Evolutionary conservation across 106 monocot genomes (phyloP).

Genomic region (Allium fistulosum): DNA sequence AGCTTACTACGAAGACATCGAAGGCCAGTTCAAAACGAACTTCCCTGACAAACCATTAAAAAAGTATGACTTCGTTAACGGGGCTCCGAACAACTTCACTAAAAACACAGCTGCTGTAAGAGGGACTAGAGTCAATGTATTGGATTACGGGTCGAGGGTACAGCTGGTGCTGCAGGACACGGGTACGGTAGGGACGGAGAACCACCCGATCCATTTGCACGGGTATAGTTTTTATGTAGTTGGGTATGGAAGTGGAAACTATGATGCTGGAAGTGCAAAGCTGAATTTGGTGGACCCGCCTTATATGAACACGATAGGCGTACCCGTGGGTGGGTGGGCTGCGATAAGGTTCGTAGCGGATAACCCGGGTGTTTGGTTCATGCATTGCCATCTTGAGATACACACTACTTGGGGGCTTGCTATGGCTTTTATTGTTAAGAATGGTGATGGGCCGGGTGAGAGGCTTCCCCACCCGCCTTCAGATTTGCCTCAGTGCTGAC

Average conservation of each 20-base stretch:
- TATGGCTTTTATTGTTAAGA: slow-evolving; percentile 19
- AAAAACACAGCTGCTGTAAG: slow-evolving; percentile 12
- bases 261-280: slow-evolving; percentile 13
- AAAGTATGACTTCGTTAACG: slow-evolving; percentile 29
- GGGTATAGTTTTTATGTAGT: slow-evolving; percentile 41
- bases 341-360: slow-evolving; percentile 33
- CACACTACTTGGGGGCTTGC: slow-evolving; percentile 21
- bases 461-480: slow-evolving; percentile 14
- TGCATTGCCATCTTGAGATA: slow-evolving; percentile 8
- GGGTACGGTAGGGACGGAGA: slow-evolving; percentile 29
- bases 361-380: slow-evolving; percentile 23
- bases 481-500: slow-evolving; percentile 33
- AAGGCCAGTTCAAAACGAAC: slow-evolving; percentile 15
- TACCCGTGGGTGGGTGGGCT: slow-evolving; percentile 41
- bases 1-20: slow-evolving; percentile 19
- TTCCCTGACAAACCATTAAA: slow-evolving; percentile 19
- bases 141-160: slow-evolving; percentile 24
- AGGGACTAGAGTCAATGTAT: slow-evolving; percentile 17
- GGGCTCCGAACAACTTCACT: slow-evolving; percentile 27
- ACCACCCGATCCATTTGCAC: slow-evolving; percentile 44
- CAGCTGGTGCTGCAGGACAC: slow-evolving; percentile 35
- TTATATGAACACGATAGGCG: slow-evolving; percentile 30
- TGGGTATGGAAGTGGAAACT: slow-evolving; percentile 34
- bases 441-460: slow-evolving; percentile 11
- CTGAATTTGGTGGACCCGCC: slow-evolving; percentile 35